These are phyloP conservation scores for Calonectria naviculata DNA, from an alignment of 2,329 filamentous ascomycete genomes.

Conservation along the genomic window DNA sequence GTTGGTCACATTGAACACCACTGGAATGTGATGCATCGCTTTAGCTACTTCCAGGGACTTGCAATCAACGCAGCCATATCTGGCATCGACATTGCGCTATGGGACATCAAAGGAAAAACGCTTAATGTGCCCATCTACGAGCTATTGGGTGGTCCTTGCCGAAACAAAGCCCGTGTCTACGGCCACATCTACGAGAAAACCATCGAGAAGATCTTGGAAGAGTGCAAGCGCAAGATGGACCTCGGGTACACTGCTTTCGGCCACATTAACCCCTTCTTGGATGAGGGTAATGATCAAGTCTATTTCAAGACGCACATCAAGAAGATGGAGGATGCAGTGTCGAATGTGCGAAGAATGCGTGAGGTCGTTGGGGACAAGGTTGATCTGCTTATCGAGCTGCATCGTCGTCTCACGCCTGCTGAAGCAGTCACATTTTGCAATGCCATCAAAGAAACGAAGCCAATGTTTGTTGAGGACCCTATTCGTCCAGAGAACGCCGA, in stretches of 20 bases:
- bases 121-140: neutral
- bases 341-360: neutral
- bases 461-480: neutral
- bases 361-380: neutral
- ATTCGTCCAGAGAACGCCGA: neutral
- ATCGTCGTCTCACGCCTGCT: neutral
- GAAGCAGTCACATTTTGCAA: neutral
- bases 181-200: neutral
- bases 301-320: neutral
- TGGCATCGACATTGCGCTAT: neutral
- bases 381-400: neutral
- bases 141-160: neutral
- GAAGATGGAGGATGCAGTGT: neutral
- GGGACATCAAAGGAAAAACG: neutral
- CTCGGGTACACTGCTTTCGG: neutral
- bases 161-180: neutral
- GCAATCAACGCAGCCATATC: neutral
- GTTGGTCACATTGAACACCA: neutral
- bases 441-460: neutral
- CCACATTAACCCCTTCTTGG: neutral
- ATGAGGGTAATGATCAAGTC: neutral
- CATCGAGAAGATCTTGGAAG: neutral
- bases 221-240: neutral
- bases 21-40: neutral
- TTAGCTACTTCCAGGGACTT: neutral